Conservation (phyloP, 345 rosid species). For the Hibiscus tridactylites region DNA sequence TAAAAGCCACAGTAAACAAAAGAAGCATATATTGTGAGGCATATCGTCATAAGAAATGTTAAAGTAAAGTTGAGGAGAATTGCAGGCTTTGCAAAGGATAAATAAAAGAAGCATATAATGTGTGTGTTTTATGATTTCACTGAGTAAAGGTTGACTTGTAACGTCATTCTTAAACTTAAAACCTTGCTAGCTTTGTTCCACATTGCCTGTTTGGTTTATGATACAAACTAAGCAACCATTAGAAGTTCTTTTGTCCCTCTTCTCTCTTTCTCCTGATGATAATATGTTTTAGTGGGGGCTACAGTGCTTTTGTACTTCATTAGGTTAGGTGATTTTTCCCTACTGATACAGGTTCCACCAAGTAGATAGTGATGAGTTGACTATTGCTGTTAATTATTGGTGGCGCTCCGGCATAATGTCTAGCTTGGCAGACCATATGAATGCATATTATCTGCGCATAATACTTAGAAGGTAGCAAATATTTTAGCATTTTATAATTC, state of each 20-base stretch:
- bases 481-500: background rate
- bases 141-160: background rate
- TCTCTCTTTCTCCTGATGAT: background rate
- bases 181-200: background rate
- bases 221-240: background rate
- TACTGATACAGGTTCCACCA: conserved; percentile 65
- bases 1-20: background rate
- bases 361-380: conserved; percentile 75
- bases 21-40: background rate
- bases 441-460: conserved; percentile 76
- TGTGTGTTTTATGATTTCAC: background rate
- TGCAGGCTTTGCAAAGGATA: background rate
- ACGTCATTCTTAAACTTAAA: background rate
- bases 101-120: background rate
- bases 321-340: background rate
- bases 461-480: conserved; percentile 55
- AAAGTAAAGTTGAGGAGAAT: background rate
- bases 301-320: background rate
- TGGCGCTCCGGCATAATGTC: conserved; percentile 65
- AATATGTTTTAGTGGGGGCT: background rate
- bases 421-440: conserved; percentile 70
- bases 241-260: background rate
- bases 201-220: background rate
- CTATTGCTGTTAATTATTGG: conserved; percentile 83
- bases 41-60: background rate